phyloP scores from a whole-genome alignment of 2,329 filamentous ascomycete species.

The Clarireedia homoeocarpa region DNA sequence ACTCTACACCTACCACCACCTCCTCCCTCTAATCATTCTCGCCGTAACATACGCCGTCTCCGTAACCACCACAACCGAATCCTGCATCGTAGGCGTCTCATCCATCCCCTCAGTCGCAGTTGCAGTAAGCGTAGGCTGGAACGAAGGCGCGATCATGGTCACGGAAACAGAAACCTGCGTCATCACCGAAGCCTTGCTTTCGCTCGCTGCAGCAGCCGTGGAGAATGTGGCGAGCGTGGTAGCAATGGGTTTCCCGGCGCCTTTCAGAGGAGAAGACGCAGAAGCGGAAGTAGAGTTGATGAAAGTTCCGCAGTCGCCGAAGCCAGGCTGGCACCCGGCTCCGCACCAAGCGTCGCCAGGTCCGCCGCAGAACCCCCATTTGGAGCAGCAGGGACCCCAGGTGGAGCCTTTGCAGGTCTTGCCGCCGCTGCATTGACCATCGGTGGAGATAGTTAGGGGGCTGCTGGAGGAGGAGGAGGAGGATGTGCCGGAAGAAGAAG shows the following conservation, averaged over 20 bases:
- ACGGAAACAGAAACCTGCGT: too few species aligned
- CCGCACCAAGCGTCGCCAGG: conserved; percentile 11
- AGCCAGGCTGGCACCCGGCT: conserved; percentile 13
- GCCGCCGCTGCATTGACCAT: conserved; percentile 12
- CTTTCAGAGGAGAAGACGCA: background rate
- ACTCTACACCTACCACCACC: background rate
- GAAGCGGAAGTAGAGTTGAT: conserved; percentile 5
- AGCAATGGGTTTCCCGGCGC: too few species aligned
- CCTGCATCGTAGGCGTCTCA: too few species aligned
- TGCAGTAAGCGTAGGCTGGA: too few species aligned
- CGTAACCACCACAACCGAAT: too few species aligned
- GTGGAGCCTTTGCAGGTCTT: conserved; percentile 13
- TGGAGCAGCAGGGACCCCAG: conserved; percentile 16
- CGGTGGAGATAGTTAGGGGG: background rate
- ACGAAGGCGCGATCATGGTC: too few species aligned
- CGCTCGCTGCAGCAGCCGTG: too few species aligned
- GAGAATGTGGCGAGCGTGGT: too few species aligned
- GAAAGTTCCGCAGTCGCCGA: conserved; percentile 12
- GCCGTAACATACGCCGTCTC: too few species aligned
- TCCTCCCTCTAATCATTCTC: background rate
- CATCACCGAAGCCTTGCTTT: too few species aligned
- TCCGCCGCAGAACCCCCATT: conserved; percentile 12
- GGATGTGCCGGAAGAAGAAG: conserved; percentile 3
- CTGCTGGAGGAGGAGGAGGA: background rate
- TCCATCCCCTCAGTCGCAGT: too few species aligned